These are phyloP conservation scores for Candolleomyces aberdarensis DNA, from an alignment of 768 basidiomycete species.

Conservation along the genomic window DNA sequence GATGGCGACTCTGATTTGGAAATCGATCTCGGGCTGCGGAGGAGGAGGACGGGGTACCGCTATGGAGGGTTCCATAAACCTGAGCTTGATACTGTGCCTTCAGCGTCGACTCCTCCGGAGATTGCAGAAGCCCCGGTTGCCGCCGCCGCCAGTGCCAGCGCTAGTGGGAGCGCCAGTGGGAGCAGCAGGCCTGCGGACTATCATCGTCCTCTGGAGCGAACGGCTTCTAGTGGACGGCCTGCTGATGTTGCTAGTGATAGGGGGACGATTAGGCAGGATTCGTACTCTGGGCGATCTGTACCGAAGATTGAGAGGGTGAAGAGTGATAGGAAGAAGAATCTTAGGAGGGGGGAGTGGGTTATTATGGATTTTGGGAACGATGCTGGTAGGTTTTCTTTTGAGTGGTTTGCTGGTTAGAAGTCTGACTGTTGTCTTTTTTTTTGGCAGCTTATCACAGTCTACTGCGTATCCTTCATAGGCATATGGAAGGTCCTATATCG, in stretches of 20 bases:
- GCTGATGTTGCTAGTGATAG: too few relatives aligned
- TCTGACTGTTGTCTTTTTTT: not conserved
- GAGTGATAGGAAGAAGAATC: conserved; percentile 5
- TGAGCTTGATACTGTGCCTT: not conserved
- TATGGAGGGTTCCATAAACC: conserved; percentile 9
- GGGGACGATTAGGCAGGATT: not conserved
- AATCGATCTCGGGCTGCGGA: not conserved
- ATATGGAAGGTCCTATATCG: conserved; percentile 28
- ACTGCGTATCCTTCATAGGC: conserved; percentile 52
- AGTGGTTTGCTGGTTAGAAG: not conserved
- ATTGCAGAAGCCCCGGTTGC: not conserved
- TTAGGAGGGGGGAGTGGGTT: conserved; percentile 41
- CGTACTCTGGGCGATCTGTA: not conserved
- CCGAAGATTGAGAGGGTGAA: not conserved
- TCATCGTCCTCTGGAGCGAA: too few relatives aligned
- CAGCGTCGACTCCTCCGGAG: not conserved
- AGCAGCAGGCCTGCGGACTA: too few relatives aligned
- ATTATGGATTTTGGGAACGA: conserved; percentile 51
- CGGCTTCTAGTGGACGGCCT: too few relatives aligned
- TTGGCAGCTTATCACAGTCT: conserved; percentile 44
- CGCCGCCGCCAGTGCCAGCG: too few relatives aligned
- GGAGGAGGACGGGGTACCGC: conserved; percentile 10
- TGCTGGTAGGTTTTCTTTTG: conserved; percentile 25
- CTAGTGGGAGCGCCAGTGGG: too few relatives aligned
- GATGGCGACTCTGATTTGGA: conserved; percentile 12